Conservation (phyloP, 2,329 filamentous ascomycete species). For the Cucurbitaria berberidis region DNA sequence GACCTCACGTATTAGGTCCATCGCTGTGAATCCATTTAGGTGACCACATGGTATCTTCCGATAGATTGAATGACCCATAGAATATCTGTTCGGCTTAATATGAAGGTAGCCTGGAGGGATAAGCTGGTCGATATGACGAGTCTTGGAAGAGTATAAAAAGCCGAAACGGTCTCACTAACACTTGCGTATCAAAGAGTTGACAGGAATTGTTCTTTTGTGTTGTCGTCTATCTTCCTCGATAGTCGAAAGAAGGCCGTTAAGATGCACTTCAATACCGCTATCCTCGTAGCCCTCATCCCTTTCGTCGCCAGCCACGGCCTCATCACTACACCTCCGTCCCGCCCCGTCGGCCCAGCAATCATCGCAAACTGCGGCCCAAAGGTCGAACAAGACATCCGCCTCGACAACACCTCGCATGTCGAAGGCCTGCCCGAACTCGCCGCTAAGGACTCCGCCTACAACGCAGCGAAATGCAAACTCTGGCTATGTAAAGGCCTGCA, state of each 20-base stretch:
- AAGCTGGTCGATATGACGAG: background rate
- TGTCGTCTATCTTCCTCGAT: background rate
- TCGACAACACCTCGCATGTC: conserved; percentile 51
- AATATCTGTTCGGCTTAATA: background rate
- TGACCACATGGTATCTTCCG: background rate
- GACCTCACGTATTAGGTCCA: background rate
- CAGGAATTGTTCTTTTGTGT: background rate
- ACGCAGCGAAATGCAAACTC: conserved; percentile 56
- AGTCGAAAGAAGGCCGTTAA: too few species aligned
- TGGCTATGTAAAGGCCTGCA: conserved; percentile 65
- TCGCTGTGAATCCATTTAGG: conserved; percentile 2
- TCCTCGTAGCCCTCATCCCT: conserved; percentile 22
- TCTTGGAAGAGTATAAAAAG: background rate
- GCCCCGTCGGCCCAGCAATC: conserved; percentile 59
- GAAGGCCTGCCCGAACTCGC: conserved; percentile 51
- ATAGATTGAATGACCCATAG: conserved; percentile 5
- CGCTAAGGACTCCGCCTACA: conserved; percentile 53
- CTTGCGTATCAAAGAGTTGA: background rate
- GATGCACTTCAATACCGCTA: conserved; percentile 24
- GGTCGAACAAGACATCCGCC: conserved; percentile 58
- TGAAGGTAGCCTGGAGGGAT: background rate
- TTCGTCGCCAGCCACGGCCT: conserved; percentile 57
- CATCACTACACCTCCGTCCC: conserved; percentile 57
- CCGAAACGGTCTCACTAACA: background rate
- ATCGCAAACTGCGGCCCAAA: conserved; percentile 59